These are phyloP conservation scores for Raphanus sativus DNA, from an alignment of 345 rosid species.

Conservation along the genomic window DNA sequence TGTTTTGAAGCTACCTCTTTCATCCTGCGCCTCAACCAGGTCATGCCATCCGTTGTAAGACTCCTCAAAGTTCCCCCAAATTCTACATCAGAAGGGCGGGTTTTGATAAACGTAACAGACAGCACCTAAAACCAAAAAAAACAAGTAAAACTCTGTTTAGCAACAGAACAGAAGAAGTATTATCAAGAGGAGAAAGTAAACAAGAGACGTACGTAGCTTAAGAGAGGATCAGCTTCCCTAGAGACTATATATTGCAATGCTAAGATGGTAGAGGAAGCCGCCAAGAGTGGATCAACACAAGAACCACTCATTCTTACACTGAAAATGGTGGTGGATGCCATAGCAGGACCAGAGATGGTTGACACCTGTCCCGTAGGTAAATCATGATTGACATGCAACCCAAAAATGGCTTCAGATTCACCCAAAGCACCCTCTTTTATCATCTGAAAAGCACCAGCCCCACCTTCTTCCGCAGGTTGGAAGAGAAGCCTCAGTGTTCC, in stretches of 20 bases:
- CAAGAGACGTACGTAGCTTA: constrained; percentile 48
- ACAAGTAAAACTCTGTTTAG: background rate
- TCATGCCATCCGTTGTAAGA: constrained; percentile 74
- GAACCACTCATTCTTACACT: constrained; percentile 59
- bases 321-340: constrained; percentile 59
- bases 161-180: too few species aligned
- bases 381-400: constrained; percentile 52
- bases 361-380: constrained; percentile 59
- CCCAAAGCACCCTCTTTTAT: constrained; percentile 84
- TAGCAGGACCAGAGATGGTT: constrained; percentile 56
- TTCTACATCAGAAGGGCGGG: constrained; percentile 60
- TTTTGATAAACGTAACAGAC: constrained; percentile 68
- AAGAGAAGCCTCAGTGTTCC: constrained; percentile 86
- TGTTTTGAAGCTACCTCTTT: constrained; percentile 54
- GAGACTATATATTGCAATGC: constrained; percentile 79
- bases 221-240: constrained; percentile 79
- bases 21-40: constrained; percentile 56
- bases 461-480: constrained; percentile 94
- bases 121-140: constrained; percentile 60
- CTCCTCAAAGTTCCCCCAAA: constrained; percentile 91
- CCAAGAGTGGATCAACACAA: constrained; percentile 63
- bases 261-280: constrained; percentile 67
- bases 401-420: constrained; percentile 86
- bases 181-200: background rate
- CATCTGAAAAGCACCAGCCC: constrained; percentile 86